Conservation (phyloP, 2,329 filamentous ascomycete genomes). For the Elsinoe batatas region DNA sequence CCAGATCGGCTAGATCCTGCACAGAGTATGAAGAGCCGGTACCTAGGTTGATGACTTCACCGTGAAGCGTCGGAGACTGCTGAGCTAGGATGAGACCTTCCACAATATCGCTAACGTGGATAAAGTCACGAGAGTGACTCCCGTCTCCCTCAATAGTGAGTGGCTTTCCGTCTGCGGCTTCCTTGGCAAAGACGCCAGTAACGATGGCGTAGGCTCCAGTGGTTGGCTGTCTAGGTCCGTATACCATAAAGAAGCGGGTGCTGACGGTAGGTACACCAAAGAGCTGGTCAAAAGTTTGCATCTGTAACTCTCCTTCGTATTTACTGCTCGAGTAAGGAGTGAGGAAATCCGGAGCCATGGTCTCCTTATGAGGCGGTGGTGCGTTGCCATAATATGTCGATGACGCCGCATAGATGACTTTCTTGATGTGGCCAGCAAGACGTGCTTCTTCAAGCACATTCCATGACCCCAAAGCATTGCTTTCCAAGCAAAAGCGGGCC, state of each 20-base stretch:
- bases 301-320: not conserved
- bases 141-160: not conserved
- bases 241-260: slow-evolving; percentile 1
- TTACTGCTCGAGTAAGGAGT: not conserved
- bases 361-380: not conserved
- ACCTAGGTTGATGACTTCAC: not conserved
- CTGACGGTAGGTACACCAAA: not conserved
- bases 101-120: not conserved
- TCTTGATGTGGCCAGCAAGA: not conserved
- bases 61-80: not conserved
- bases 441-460: not conserved
- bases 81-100: not conserved
- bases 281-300: not conserved
- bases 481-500: not conserved
- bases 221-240: not conserved
- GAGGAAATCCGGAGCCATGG: not conserved
- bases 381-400: not conserved
- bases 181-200: not conserved
- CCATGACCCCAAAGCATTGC: not conserved
- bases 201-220: not conserved
- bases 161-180: not conserved
- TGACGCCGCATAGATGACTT: not conserved
- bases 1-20: not conserved
- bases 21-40: not conserved
- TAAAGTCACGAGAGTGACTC: not conserved